These are phyloP conservation scores for Populus hybrid DNA, from an alignment of 441 rosid genomes.

Conservation along the genomic window DNA sequence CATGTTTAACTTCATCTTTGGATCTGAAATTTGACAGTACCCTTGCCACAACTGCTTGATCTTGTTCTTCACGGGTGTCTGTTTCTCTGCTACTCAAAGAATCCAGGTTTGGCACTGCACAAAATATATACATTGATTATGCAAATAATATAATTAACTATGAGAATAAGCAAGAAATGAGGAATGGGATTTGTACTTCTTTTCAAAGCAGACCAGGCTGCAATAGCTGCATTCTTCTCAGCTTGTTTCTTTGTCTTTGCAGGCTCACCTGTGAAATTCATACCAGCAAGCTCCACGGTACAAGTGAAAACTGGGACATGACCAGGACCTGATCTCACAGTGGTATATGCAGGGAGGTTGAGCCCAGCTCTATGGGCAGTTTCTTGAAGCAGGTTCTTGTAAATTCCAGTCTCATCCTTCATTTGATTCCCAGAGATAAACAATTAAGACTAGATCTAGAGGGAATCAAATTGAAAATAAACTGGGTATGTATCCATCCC, in stretches of 20 bases:
- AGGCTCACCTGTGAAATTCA: constrained; percentile 60
- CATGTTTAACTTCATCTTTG: constrained; percentile 34
- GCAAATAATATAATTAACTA: neutral
- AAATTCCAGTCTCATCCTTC: constrained; percentile 84
- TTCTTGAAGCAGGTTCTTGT: constrained; percentile 78
- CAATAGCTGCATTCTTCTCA: constrained; percentile 79
- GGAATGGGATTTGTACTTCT: constrained; percentile 24
- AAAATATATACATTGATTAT: constrained; percentile 12
- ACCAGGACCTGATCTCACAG: constrained; percentile 75
- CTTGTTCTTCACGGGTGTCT: constrained; percentile 37
- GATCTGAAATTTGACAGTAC: constrained; percentile 48
- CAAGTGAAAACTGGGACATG: constrained; percentile 67
- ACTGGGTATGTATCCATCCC: neutral
- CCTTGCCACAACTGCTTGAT: constrained; percentile 55
- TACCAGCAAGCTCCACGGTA: constrained; percentile 70
- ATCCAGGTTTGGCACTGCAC: constrained; percentile 48
- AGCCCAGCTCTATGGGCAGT: constrained; percentile 77
- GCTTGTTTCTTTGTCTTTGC: constrained; percentile 85
- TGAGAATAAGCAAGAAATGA: neutral
- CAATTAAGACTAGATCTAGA: neutral
- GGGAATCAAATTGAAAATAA: neutral
- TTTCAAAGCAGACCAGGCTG: constrained; percentile 78
- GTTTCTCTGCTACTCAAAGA: constrained; percentile 30
- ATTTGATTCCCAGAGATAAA: constrained; percentile 3
- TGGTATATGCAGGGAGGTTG: constrained; percentile 63